phyloP scores from a whole-genome alignment of 2,329 filamentous ascomycete genomes.

The Trichoderma guizhouense region DNA sequence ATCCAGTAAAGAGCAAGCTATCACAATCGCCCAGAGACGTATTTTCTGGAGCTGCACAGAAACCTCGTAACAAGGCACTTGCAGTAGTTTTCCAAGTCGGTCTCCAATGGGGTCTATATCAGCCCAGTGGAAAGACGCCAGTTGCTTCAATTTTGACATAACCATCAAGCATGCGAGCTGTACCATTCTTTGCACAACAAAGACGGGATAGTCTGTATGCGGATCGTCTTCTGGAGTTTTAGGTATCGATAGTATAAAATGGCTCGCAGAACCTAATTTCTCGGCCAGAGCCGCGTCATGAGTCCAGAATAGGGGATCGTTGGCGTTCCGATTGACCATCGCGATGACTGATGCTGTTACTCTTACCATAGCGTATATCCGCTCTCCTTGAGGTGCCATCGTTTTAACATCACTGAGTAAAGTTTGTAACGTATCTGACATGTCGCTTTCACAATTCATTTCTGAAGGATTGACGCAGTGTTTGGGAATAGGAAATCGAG shows the following conservation, averaged over 20 bases:
- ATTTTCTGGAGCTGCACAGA: not conserved
- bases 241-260: not conserved
- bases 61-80: not conserved
- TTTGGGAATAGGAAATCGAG: not conserved
- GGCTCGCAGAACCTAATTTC: not conserved
- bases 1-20: not conserved
- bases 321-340: not conserved
- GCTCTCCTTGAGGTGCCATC: not conserved
- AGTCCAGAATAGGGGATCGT: not conserved
- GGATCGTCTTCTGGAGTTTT: not conserved
- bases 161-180: conserved; percentile 6
- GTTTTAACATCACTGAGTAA: not conserved
- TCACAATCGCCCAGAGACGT: not conserved
- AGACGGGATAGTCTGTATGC: not conserved
- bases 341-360: not conserved
- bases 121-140: conserved; percentile 1
- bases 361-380: not conserved
- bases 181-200: not conserved
- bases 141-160: not conserved
- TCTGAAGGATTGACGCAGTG: not conserved
- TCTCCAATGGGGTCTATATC: not conserved
- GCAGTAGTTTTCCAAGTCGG: not conserved
- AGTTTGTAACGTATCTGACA: not conserved
- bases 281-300: not conserved
- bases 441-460: not conserved